A percentile compares a stretch with the other conserved stretches of the same genome.
phyloP scores from a whole-genome alignment of 257 asterid species.

The Ophiorrhiza pumila region DNA sequence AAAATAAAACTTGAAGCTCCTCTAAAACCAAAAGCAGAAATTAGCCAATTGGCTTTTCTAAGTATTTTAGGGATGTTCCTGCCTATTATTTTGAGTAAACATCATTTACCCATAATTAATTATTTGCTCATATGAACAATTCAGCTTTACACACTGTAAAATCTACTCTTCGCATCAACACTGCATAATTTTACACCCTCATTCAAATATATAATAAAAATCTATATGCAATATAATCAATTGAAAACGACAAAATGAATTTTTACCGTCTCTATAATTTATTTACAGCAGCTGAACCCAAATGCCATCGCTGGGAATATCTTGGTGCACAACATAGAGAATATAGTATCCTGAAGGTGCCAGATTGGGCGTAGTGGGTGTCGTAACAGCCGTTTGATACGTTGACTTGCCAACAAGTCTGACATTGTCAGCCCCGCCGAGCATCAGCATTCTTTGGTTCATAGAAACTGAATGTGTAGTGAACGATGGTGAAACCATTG shows the following conservation, averaged over 20 bases:
- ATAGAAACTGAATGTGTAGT: constrained; percentile 43
- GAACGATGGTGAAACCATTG: constrained; percentile 40
- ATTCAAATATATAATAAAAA: neutral
- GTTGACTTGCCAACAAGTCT: constrained; percentile 15
- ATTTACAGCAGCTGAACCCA: constrained; percentile 36
- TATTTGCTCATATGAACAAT: too few species aligned
- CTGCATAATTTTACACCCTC: too few species aligned
- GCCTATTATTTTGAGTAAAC: too few species aligned
- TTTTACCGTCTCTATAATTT: too few species aligned
- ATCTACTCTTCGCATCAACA: too few species aligned
- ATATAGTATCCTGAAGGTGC: constrained; percentile 41
- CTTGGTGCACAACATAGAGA: constrained; percentile 34
- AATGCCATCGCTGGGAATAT: constrained; percentile 41
- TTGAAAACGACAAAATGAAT: neutral
- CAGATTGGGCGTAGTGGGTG: constrained; percentile 18
- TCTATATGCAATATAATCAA: neutral
- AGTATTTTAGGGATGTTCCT: too few species aligned
- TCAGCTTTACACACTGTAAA: too few species aligned
- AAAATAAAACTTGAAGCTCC: too few species aligned
- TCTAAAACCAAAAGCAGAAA: too few species aligned
- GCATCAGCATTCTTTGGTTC: constrained; percentile 38
- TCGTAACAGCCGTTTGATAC: constrained; percentile 15
- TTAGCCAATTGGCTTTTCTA: too few species aligned
- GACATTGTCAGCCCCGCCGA: constrained; percentile 8
- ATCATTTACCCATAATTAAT: too few species aligned